Evolutionary conservation across 73 alveolate genomes (phyloP), one percentile per base, ranked within the genome.

Genomic region (Symbiodinium pilosum): DNA sequence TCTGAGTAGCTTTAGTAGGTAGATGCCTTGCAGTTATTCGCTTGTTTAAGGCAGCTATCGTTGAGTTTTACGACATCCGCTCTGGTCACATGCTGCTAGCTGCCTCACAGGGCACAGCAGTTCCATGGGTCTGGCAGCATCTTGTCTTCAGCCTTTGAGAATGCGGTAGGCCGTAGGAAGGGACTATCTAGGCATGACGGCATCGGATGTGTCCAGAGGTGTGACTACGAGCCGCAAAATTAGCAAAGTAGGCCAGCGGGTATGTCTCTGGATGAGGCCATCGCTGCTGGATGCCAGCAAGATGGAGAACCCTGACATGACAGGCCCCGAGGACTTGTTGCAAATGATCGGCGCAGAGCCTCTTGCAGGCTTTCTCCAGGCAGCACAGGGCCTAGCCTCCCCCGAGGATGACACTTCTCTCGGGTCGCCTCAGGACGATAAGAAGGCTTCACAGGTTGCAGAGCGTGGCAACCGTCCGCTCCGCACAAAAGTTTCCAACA

Each of bases 321-420:
- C 81, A 64, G 81, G 81, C 14, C 81, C 81, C 38, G 81, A 64
- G 81, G 81, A 64, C 81, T 64, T 64, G 81, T 64, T 64, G 34
- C 81, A 64, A 64, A 24, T 64, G 81, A 64, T 64, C 30, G 81
- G 81, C 30, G 81, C 81, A 64, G 81, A 64, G 81, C 81, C 81
- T 64, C 81, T 64, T 34, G 81, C 81, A 38, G 81, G 81, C 81
- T 28, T 64, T 64, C 81, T 64, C 30, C 81, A 64, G 32, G 81
- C 81, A 64, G 81, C 81, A 38, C 81, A 64, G 30, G 81, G 81
- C 81, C 14, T 24, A 64, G 81, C 30, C 30, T n/a, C 81, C 30
- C 81, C 81, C 39, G 81, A 64, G 81, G 81, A 64, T 64, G 81
- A 64, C 38, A 38, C 38, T 64, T 64, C 81, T 20, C 81, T 64